Conservation (phyloP, 2,329 filamentous ascomycete genomes). For the Helicocarpus griseus region DNA sequence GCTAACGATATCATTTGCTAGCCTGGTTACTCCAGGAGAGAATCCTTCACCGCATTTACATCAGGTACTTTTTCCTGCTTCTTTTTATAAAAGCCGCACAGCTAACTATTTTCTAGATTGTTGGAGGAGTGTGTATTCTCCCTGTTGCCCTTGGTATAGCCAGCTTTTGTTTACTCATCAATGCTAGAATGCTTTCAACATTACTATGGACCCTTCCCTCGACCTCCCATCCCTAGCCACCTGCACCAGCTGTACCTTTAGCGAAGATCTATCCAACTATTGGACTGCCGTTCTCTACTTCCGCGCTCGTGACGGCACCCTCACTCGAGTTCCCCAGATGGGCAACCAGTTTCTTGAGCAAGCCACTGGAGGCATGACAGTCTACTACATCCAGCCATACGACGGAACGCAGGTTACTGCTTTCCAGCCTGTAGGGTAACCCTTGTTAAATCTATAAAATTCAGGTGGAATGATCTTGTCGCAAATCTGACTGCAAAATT, state of each 20-base stretch:
- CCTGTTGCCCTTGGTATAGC: no score
- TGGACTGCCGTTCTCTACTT: constrained; percentile 41
- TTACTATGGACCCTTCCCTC: constrained; percentile 35
- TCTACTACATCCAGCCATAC: background rate
- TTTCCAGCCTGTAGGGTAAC: background rate
- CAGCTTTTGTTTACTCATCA: no score
- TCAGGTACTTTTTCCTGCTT: no score
- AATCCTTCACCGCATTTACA: no score
- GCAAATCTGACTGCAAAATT: no score
- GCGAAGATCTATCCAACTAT: constrained; percentile 40
- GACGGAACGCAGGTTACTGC: background rate
- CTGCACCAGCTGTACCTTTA: constrained; percentile 33
- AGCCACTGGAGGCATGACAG: background rate
- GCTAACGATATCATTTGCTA: no score
- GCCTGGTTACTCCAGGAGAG: no score
- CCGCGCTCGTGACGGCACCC: constrained; percentile 35
- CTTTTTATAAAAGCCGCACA: no score
- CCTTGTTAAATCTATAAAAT: background rate
- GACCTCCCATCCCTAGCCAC: constrained; percentile 19
- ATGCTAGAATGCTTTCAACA: constrained; percentile 39
- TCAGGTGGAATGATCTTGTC: no score
- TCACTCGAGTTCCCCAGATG: constrained; percentile 35
- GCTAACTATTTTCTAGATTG: no score
- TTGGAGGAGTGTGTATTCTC: no score
- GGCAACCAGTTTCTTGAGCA: background rate